These are phyloP conservation scores for Fonsecaea pedrosoi DNA, from an alignment of 2,329 filamentous ascomycete genomes.

Conservation along the genomic window DNA sequence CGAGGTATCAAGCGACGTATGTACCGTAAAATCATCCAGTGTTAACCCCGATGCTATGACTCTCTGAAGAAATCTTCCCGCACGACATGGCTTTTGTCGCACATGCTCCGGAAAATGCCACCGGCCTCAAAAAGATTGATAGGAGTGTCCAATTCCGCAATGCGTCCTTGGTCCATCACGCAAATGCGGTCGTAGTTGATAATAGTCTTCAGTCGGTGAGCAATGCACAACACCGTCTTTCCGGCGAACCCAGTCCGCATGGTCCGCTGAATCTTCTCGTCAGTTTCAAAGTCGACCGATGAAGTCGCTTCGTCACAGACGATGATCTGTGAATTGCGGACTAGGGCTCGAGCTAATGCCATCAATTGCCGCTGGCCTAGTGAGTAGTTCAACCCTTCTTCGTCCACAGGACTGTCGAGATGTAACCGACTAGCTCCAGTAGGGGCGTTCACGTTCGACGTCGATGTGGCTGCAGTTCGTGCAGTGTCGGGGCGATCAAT, in stretches of 20 bases:
- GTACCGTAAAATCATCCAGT: not conserved
- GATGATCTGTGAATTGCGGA: conserved; percentile 87
- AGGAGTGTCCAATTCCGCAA: conserved; percentile 85
- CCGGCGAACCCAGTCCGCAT: conserved; percentile 85
- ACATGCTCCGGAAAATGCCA: conserved; percentile 89
- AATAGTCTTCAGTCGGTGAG: conserved; percentile 89
- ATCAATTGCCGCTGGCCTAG: conserved; percentile 94
- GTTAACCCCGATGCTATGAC: conserved; percentile 13
- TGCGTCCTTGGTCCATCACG: conserved; percentile 89
- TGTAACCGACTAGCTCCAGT: conserved; percentile 65
- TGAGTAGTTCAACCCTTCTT: conserved; percentile 95
- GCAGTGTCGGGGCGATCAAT: conserved; percentile 49
- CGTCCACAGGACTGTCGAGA: conserved; percentile 84
- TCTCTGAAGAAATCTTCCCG: conserved; percentile 47
- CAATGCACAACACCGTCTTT: conserved; percentile 89
- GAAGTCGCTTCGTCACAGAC: conserved; percentile 96
- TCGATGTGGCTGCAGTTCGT: conserved; percentile 33
- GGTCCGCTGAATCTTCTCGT: conserved; percentile 90
- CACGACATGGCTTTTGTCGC: conserved; percentile 80
- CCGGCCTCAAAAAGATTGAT: conserved; percentile 72
- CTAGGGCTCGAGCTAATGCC: conserved; percentile 88
- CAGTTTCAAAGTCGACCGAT: conserved; percentile 93
- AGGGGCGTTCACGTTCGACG: conserved; percentile 35
- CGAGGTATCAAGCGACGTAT: not conserved
- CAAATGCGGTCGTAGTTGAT: conserved; percentile 94